These are phyloP conservation scores for Leptographium radiaticola DNA, from an alignment of 2,329 filamentous ascomycete species.

Conservation along the genomic window DNA sequence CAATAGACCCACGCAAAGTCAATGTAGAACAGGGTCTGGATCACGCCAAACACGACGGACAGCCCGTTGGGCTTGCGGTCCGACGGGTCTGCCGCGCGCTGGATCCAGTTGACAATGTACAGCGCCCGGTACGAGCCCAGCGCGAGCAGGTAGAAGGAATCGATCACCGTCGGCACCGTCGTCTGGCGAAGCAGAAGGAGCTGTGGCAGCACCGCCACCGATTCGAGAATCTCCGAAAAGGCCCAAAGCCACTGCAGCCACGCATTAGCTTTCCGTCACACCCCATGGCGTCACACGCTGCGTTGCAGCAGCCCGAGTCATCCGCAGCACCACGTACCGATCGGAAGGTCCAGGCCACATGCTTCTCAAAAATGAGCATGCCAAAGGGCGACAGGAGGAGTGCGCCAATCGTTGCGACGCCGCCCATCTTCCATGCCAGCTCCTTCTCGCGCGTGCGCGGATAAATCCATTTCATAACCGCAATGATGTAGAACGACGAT, in stretches of 20 bases:
- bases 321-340: slow-evolving; percentile 25
- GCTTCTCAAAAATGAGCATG: slow-evolving; percentile 51
- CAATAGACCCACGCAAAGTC: slow-evolving; percentile 98
- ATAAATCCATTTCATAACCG: slow-evolving; percentile 74
- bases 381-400: slow-evolving; percentile 58
- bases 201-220: slow-evolving; percentile 80
- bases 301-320: background rate
- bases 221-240: slow-evolving; percentile 87
- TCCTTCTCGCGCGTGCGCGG: slow-evolving; percentile 82
- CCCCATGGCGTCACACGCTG: background rate
- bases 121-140: slow-evolving; percentile 79
- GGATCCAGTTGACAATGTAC: slow-evolving; percentile 87
- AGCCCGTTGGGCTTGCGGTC: slow-evolving; percentile 53
- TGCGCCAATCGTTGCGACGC: slow-evolving; percentile 52
- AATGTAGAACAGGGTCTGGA: slow-evolving; percentile 81
- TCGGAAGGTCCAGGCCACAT: slow-evolving; percentile 31
- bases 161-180: slow-evolving; percentile 89
- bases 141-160: slow-evolving; percentile 86
- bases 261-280: background rate
- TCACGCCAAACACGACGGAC: slow-evolving; percentile 70
- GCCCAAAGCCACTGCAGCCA: slow-evolving; percentile 58
- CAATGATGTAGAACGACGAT: slow-evolving; percentile 75
- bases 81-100: slow-evolving; percentile 46
- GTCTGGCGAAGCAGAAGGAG: slow-evolving; percentile 85
- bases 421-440: slow-evolving; percentile 84